A percentile compares a stretch with the other conserved stretches of the same genome.
phyloP scores from a whole-genome alignment of 2,329 filamentous ascomycete genomes.

The Microcyclosporella mali region DNA sequence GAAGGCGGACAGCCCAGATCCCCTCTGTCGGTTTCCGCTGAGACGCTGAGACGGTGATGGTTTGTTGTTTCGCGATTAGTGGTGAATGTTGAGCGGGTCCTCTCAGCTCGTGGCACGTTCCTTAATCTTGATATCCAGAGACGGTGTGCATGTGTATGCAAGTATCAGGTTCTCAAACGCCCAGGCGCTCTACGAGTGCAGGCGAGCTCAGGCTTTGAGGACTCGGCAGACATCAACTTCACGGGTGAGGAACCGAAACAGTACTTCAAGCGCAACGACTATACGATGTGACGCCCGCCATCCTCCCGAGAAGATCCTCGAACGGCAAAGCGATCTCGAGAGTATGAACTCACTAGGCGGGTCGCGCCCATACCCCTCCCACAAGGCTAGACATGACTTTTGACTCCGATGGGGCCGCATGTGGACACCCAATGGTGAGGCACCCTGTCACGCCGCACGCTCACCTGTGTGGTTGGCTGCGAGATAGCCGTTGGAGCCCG shows the following conservation, averaged over 20 bases:
- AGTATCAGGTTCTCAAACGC: slow-evolving; percentile 16
- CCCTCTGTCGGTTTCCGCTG: slow-evolving; percentile 17
- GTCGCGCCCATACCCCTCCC: slow-evolving; percentile 24
- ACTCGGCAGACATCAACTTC: slow-evolving; percentile 16
- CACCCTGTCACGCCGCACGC: slow-evolving; percentile 22
- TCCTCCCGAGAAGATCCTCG: slow-evolving; percentile 22
- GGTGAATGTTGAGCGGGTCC: slow-evolving; percentile 15
- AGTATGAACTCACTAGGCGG: slow-evolving; percentile 15
- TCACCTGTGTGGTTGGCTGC: slow-evolving; percentile 27
- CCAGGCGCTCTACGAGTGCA: slow-evolving; percentile 22
- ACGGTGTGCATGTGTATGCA: slow-evolving; percentile 20
- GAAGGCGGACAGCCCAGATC: slow-evolving; percentile 11
- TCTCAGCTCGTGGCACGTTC: slow-evolving; percentile 20
- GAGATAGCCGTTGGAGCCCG: slow-evolving; percentile 26
- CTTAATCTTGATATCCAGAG: slow-evolving; percentile 25
- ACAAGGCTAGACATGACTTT: slow-evolving; percentile 29
- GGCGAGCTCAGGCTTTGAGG: slow-evolving; percentile 14
- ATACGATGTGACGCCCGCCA: slow-evolving; percentile 22
- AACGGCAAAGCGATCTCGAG: slow-evolving; percentile 21
- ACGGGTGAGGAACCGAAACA: slow-evolving; percentile 16
- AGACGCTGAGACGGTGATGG: slow-evolving; percentile 21
- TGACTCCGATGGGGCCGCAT: slow-evolving; percentile 23
- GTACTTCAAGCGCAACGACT: slow-evolving; percentile 9
- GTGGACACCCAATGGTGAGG: slow-evolving; percentile 19
- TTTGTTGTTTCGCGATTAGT: slow-evolving; percentile 23